These are phyloP conservation scores for Penicillium sp. DNA, from an alignment of 2,329 filamentous ascomycete genomes.

Conservation along the genomic window DNA sequence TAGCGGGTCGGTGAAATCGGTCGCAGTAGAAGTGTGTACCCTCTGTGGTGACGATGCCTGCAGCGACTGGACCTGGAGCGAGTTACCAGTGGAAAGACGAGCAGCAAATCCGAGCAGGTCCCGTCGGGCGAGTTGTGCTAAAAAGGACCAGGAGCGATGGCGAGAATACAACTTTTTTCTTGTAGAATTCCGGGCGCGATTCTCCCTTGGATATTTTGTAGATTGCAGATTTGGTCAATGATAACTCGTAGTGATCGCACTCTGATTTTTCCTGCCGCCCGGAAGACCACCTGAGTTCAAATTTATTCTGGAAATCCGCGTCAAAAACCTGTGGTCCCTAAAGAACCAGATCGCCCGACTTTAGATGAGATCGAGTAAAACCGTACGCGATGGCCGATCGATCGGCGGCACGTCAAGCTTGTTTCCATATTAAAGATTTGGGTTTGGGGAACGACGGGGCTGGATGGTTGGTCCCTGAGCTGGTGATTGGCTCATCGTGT, in stretches of 20 bases:
- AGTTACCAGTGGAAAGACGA: slow-evolving; percentile 58
- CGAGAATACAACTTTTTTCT: neutral
- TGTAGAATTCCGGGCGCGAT: neutral
- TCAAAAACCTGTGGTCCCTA: neutral
- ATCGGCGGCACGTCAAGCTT: neutral
- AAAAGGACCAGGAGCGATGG: neutral
- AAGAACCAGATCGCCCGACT: neutral
- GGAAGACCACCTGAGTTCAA: neutral
- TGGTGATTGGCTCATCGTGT: slow-evolving; percentile 26
- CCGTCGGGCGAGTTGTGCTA: slow-evolving; percentile 45
- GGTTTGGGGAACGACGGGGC: slow-evolving; percentile 2
- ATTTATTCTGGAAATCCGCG: too few relatives aligned
- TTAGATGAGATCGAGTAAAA: neutral
- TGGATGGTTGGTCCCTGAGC: neutral
- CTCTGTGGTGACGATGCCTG: slow-evolving; percentile 59
- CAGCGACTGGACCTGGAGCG: slow-evolving; percentile 58
- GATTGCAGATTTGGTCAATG: neutral
- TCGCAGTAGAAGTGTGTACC: slow-evolving; percentile 54
- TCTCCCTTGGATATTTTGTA: neutral
- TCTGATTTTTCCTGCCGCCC: too few relatives aligned
- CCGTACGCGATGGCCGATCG: neutral
- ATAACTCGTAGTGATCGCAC: neutral
- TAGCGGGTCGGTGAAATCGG: slow-evolving; percentile 40
- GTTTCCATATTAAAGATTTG: neutral
- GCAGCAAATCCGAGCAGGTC: slow-evolving; percentile 47